Evolutionary conservation across 768 basidiomycete genomes (phyloP).

Genomic region (Mrakia gelida): DNA sequence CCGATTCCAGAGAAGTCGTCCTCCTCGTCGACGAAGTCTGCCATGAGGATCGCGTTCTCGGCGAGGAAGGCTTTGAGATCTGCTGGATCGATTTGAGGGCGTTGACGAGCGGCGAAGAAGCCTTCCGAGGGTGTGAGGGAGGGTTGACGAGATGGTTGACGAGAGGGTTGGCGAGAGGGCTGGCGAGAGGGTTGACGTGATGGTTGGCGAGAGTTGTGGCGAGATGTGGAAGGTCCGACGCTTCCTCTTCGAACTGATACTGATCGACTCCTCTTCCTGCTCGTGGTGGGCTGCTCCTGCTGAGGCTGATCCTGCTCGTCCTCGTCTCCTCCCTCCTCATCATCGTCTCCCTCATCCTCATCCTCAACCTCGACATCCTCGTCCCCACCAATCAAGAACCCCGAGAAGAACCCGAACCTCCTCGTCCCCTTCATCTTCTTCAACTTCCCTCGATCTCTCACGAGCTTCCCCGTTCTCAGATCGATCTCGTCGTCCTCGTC

Average conservation of each 20-base stretch:
- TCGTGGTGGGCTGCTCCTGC: neutral
- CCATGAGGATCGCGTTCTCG: slow-evolving; percentile 12
- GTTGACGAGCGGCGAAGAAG: slow-evolving; percentile 7
- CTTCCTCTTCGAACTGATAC: neutral
- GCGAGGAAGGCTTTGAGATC: slow-evolving; percentile 18
- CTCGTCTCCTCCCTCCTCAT: neutral
- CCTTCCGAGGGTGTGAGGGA: neutral
- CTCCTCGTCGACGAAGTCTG: slow-evolving; percentile 15
- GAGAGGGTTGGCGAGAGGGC: no score
- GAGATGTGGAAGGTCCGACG: neutral
- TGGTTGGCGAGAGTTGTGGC: neutral
- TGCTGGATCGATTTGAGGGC: neutral
- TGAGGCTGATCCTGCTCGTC: neutral
- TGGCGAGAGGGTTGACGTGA: neutral
- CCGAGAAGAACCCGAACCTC: slow-evolving; percentile 7
- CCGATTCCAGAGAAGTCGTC: slow-evolving; percentile 15
- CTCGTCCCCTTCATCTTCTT: slow-evolving; percentile 21
- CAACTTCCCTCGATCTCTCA: slow-evolving; percentile 21
- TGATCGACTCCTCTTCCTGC: neutral
- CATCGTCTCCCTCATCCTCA: neutral
- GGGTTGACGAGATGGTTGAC: no score
- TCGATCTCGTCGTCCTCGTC: slow-evolving; percentile 29
- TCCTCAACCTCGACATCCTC: neutral
- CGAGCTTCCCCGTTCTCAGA: slow-evolving; percentile 7
- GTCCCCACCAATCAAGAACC: neutral